Evolutionary conservation across 805 yeast species (phyloP), one percentile per base, ranked within the genome.

Genomic region (Debaryomyces hansenii): DNA sequence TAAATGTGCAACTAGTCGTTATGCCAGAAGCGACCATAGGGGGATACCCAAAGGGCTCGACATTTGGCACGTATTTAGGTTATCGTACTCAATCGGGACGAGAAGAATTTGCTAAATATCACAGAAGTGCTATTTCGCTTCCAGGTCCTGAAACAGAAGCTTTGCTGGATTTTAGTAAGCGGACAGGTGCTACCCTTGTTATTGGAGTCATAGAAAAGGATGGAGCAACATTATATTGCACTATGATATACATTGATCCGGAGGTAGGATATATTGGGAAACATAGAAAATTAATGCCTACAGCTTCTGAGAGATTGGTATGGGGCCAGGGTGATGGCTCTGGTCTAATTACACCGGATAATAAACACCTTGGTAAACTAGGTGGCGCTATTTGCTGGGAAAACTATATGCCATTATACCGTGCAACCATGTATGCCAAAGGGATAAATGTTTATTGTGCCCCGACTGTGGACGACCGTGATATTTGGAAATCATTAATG

Each of bases 351-450:
- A 69, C 67, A 9, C 65, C 69, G 27, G 66, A 72, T 15, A 54
- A 66, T 16, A 47, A 57, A 2, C 34, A 43, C 9, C 41, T 50
- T 40, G 55, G 57, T 7, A 67, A 57, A 4, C 74, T 73, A n/a
- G 78, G 78, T 14, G 78, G 75, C 18, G 77, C 69, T 28, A 72
- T 74, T 40, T 75, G 79, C 56, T 74, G 79, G 78, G 79, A 75
- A 47, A 74, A 73, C 53, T 66, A 63, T 54, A 63, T 70, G 55
- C 78, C 78, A 4, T 51, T 72, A 45, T 56, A 65, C 44, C 64
- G 78, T 55, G 59, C 64, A 20, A 67, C 76, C 1, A 67, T 69
- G 60, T 73, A 74, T 45, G 66, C 74, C 20, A 73, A 74, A 48
- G 74, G 72, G n/a, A 51, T 72, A 14, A 65, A 68, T 44, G 56